phyloP scores from a whole-genome alignment of 768 basidiomycete species.

The Nidularia pulvinata region DNA sequence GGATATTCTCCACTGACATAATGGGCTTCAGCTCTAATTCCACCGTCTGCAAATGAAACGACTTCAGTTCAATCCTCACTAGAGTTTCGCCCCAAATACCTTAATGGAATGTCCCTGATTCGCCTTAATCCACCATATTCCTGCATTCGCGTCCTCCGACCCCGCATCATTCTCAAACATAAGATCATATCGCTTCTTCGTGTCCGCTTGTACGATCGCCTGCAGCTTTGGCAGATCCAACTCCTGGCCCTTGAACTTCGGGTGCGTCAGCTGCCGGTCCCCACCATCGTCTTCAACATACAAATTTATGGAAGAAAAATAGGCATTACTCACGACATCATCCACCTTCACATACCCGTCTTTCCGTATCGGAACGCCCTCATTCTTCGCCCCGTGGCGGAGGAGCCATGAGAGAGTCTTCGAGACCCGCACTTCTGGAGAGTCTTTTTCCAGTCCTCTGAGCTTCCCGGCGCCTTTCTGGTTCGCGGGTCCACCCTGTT shows the following conservation, averaged over 20 bases:
- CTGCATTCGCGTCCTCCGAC: slow-evolving; percentile 11
- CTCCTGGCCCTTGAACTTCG: slow-evolving; percentile 54
- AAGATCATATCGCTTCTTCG: slow-evolving; percentile 67
- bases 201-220: slow-evolving; percentile 64
- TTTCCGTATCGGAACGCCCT: slow-evolving; percentile 71
- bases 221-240: slow-evolving; percentile 55
- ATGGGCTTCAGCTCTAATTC: slow-evolving; percentile 67
- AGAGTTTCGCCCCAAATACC: slow-evolving; percentile 32
- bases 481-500: not conserved
- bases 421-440: slow-evolving; percentile 68
- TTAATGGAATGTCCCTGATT: slow-evolving; percentile 90
- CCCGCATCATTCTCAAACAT: slow-evolving; percentile 39
- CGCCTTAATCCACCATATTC: slow-evolving; percentile 85
- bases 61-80: not conserved
- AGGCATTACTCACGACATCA: slow-evolving; percentile 64
- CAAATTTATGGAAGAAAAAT: slow-evolving; percentile 6
- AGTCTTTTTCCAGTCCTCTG: slow-evolving; percentile 62
- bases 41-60: slow-evolving; percentile 47
- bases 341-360: slow-evolving; percentile 87
- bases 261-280: slow-evolving; percentile 57
- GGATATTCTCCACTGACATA: slow-evolving; percentile 56
- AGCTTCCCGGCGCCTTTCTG: slow-evolving; percentile 31
- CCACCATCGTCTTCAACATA: not conserved
- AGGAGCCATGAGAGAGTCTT: slow-evolving; percentile 92
- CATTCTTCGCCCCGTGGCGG: slow-evolving; percentile 84